Base-by-base conservation (phyloP, 2,329 filamentous ascomycete species). In the Leptodontidium sp. region DNA sequence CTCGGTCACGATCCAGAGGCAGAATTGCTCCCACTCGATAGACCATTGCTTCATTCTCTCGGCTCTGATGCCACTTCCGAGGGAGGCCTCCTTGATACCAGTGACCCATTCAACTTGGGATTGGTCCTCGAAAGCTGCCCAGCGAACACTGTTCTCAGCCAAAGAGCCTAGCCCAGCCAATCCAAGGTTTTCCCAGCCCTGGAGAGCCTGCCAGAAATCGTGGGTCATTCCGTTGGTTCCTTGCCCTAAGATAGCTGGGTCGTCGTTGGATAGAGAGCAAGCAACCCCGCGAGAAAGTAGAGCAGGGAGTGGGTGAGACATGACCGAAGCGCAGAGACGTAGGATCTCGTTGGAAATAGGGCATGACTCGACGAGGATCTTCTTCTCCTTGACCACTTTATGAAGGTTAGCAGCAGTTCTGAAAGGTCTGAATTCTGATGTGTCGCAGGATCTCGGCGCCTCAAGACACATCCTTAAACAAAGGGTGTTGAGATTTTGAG, bases 181-280 rank as follows among this genome's bases (percentile, higher is more conserved):
- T 0, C 94, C 96, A 15, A 98, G 86, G 77, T 97, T 97, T 68
- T 97, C 91, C 88, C 94, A 96, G 0, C 93, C 94, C 80, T 97
- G 94, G 24, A 98, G 82, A 1, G 92, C 91, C 80, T 97, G 93
- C 93, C 93, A 98, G 80, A 97, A 97, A 81, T 98, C 94, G 80
- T 97, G 93, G 1, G 92, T 95, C 86, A 96, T 90, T 47, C 93
- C 93, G 32, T 90, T 91, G 7, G 86, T 88, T 67, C 92, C 92
- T 76, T 97, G 93, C 9, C 94, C 94, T 6, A 97, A 84, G 76
- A 98, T 93, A 0, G 92, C 93, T 1, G 94, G 94, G 77, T 97
- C 94, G 78, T 98, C 95, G 77, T 97, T 97, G 82, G 91, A 93
- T 11, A 99, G 86, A 12, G 91, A 89, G 75, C 94, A 95, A 5